Evolutionary conservation across 768 basidiomycete genomes (phyloP), one percentile per base, ranked within the genome.

Genomic region (Suillus paluster): DNA sequence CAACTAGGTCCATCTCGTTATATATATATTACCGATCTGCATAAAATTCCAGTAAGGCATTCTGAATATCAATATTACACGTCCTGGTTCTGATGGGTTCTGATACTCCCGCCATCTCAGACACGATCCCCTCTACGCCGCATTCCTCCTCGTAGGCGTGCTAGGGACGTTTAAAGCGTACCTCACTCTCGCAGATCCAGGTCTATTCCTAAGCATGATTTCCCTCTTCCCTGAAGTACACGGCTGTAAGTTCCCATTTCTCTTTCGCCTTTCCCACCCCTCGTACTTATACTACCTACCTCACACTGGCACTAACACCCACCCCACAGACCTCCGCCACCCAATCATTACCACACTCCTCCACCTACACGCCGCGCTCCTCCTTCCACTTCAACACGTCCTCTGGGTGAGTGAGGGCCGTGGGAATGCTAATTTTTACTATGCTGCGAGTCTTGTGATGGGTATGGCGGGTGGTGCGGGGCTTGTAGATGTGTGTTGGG

Each of bases 391-490:
- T 34, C 96, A 99, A 75, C 88, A 97, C 70, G 85, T 92, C 62
- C 80, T 99, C 2, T 99, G 97, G 97, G 84, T 98, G 7, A 81
- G 80, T 10, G 90, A 94, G 60, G 95, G 95, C 1, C 92, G 94
- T 6, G 97, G 95, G 3, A 99, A 99, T 70, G 95, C 97, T 50
- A 99, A 99, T 74, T 99, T 99, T 77, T 98, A 93, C 78, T 99
- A 99, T 69, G 97, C 97, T 0, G 89, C 91, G 4, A 98, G 95
- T 2, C 81, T 99, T 63, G 97, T 99, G 17, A 95, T 95, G 74
- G 95, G 94, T 0, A 83, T 95, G 65, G 91, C 89, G 3, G 90
- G 92, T 65, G 95, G 94, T 0, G 84, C 91, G n/a, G 90, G 90
- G 19, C 69, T 95, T 14, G 79, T 94, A 3, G 97, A 97, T 70